Percentiles rank a stretch among this genome's conserved stretches.
phyloP scores from a whole-genome alignment of 2,329 filamentous ascomycete species.

The Fusarium nodosum region DNA sequence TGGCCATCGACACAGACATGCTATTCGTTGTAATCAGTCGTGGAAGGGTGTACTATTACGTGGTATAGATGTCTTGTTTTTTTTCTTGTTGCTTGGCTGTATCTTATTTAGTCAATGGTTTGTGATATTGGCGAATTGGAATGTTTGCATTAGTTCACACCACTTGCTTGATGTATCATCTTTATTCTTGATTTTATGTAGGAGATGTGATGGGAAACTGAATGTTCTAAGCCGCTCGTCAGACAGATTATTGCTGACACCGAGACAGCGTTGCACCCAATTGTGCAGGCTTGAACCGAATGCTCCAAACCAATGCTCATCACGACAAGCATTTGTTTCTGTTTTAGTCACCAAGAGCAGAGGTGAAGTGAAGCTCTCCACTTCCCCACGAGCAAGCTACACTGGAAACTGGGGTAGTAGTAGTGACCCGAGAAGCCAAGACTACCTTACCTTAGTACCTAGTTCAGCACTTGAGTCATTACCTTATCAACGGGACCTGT shows the following conservation, averaged over 20 bases:
- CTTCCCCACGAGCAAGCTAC: constrained; percentile 27
- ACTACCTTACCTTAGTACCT: neutral
- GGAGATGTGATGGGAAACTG: neutral
- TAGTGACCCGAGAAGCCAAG: neutral
- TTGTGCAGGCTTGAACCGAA: no score
- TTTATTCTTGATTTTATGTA: neutral
- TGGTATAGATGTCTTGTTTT: constrained; percentile 40
- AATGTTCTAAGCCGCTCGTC: neutral
- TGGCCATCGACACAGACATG: constrained; percentile 14
- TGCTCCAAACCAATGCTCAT: no score
- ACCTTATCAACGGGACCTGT: neutral
- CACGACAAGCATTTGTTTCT: no score
- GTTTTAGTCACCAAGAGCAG: neutral
- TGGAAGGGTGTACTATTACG: constrained; percentile 37
- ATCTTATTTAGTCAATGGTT: constrained; percentile 22
- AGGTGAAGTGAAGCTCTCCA: constrained; percentile 25
- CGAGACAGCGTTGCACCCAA: neutral
- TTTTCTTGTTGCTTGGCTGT: constrained; percentile 24
- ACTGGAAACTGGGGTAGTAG: constrained; percentile 18
- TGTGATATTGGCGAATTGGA: constrained; percentile 39
- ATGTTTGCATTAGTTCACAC: constrained; percentile 16
- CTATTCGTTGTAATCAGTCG: constrained; percentile 26
- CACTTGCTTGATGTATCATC: neutral
- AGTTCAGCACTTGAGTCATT: neutral
- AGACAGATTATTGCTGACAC: no score